Conservation (phyloP, 2,329 filamentous ascomycete genomes). For the Verticillium tricorpus region DNA sequence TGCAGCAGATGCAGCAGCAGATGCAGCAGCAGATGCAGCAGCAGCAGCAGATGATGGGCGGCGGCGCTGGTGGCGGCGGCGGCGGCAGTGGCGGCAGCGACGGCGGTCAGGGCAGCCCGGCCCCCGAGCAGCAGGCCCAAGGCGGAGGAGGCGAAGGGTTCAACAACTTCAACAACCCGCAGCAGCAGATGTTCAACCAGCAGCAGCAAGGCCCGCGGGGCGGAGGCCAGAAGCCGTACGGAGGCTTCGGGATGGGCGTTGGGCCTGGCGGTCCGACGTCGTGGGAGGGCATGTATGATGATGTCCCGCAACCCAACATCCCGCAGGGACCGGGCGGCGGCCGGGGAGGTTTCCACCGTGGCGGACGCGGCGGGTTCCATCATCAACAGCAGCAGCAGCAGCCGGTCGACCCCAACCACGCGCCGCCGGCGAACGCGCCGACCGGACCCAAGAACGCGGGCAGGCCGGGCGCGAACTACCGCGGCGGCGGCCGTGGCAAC, state of each 20-base stretch:
- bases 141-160: not conserved
- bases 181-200: conserved; percentile 20
- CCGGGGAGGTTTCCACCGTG: conserved; percentile 32
- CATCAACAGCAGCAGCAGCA: conserved; percentile 26
- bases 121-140: not conserved
- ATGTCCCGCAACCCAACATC: conserved; percentile 78
- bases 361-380: conserved; percentile 29
- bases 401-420: conserved; percentile 34
- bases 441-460: conserved; percentile 96
- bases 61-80: conserved; percentile 9
- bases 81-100: conserved; percentile 17
- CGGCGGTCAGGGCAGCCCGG: conserved; percentile 20
- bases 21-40: conserved; percentile 30
- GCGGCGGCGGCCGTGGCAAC: conserved; percentile 77
- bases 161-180: conserved; percentile 12
- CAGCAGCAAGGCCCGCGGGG: conserved; percentile 25
- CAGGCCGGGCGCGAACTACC: conserved; percentile 86
- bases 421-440: conserved; percentile 59
- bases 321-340: conserved; percentile 43
- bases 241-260: conserved; percentile 30
- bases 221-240: conserved; percentile 22
- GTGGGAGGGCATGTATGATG: conserved; percentile 98
- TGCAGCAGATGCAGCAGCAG: conserved; percentile 52
- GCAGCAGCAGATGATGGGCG: conserved; percentile 29
- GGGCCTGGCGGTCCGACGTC: conserved; percentile 67